Conservation (phyloP, 768 basidiomycete species). For the Xanthoconium stramineum region DNA sequence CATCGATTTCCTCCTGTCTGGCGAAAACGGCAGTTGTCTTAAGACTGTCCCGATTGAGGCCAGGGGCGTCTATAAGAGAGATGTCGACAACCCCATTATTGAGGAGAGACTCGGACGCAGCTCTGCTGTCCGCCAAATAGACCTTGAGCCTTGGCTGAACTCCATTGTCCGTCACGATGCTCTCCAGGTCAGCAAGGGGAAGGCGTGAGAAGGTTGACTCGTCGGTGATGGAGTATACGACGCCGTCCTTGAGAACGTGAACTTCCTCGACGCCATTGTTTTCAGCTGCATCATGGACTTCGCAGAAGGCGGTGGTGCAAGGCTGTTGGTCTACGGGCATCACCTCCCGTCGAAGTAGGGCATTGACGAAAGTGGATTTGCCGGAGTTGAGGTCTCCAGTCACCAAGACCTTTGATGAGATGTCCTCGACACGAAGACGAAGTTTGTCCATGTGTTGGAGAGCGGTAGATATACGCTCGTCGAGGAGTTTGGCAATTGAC, state of each 20-base stretch:
- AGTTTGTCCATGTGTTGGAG: slow-evolving; percentile 81
- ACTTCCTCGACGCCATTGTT: slow-evolving; percentile 81
- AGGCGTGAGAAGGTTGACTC: slow-evolving; percentile 73
- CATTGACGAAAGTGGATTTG: slow-evolving; percentile 98
- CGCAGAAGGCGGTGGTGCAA: slow-evolving; percentile 94
- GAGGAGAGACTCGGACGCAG: slow-evolving; percentile 77
- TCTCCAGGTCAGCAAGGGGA: slow-evolving; percentile 68
- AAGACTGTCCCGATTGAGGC: slow-evolving; percentile 91
- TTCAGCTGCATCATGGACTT: slow-evolving; percentile 88
- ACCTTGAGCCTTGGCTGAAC: slow-evolving; percentile 75
- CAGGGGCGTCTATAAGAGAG: slow-evolving; percentile 97
- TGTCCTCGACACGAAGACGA: slow-evolving; percentile 83
- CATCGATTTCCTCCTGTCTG: slow-evolving; percentile 97
- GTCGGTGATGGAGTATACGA: slow-evolving; percentile 66
- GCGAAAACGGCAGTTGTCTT: slow-evolving; percentile 95
- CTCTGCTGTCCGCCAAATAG: slow-evolving; percentile 80
- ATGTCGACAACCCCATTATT: slow-evolving; percentile 97
- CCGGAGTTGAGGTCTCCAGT: slow-evolving; percentile 98
- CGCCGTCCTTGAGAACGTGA: slow-evolving; percentile 71
- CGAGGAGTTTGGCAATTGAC: slow-evolving; percentile 88
- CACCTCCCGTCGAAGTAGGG: slow-evolving; percentile 82
- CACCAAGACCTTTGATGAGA: slow-evolving; percentile 92
- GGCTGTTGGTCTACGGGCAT: slow-evolving; percentile 99
- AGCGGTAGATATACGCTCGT: slow-evolving; percentile 75
- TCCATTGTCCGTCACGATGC: slow-evolving; percentile 62